Base-by-base conservation (phyloP, 2,329 filamentous ascomycete genomes). In the Hymenoscyphus linearis region DNA sequence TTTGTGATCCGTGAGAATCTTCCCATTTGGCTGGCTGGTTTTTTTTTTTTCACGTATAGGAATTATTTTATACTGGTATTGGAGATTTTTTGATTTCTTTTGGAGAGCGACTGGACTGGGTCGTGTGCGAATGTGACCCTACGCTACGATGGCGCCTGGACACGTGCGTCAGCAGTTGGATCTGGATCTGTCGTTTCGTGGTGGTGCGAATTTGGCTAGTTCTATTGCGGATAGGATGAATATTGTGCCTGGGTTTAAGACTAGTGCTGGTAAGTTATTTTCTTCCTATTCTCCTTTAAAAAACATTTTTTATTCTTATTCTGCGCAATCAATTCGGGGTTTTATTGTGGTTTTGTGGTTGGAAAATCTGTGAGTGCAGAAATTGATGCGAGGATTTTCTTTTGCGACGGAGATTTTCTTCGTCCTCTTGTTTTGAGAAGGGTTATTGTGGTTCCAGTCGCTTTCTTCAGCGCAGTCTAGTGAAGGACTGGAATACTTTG, bases 231-330 rank as follows among this genome's bases (percentile, higher is more conserved):
- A 83, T 71, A 78, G 77, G 67, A 78, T 85, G 73, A 84, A 75
- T 70, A 76, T 79, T 47, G 79, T 86, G 50, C 83, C 83, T 2
- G 83, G 79, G 35, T 74, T 86, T 59, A 84, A 80, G 70, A 84
- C 82, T 64, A 85, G 83, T 71, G 80, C 83, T 71, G 83, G 83
- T 86, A 73, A 80, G 83, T 75, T 40, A 34, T 58, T 64, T 26
- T 52, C 55, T 64, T 18, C n/a, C 22, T n/a, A 40, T 16, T 44
- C 13, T 36, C 25, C 10, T 52, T 27, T 18, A 16, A n/a, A n/a
- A n/a, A n/a, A n/a, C n/a, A n/a, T n/a, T n/a, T n/a, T n/a, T n/a
- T n/a, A n/a, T n/a, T n/a, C n/a, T n/a, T n/a, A n/a, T n/a, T n/a
- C n/a, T n/a, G n/a, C n/a, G 22, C 9, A 10, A 25, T 25, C 44